Evolutionary conservation across 768 basidiomycete genomes (phyloP), one percentile per base, ranked within the genome.

Genomic region (Russula abietina): DNA sequence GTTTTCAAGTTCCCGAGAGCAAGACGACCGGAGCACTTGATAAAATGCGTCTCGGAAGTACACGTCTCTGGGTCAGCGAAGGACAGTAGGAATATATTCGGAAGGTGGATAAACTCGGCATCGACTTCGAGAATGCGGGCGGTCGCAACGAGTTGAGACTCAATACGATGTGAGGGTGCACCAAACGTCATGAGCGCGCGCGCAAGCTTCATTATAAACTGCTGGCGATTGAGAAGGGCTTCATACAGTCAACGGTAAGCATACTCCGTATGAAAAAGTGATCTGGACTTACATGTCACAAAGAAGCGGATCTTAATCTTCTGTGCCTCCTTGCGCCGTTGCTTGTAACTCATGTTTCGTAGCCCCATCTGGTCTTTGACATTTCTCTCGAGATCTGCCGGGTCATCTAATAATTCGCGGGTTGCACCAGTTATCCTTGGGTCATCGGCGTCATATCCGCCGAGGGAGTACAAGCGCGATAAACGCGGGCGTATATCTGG

Each of bases 111-210:
- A 71, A 93, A 93, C 71, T 93, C 90, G 52, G 89, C 90, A 70
- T 91, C 85, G 60, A 96, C 83, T 69, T 94, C 91, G n/a, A 97
- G 83, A 56, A 94, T 91, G 9, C 85, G 83, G 0, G 93, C 91
- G 5, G 91, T 90, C 11, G 93, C 89, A 45, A 88, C 80, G 53
- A 97, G 84, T 71, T 95, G 93, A 1, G 91, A 87, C 74, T 95
- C 93, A 60, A 97, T 89, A 39, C 94, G 85, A 75, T 97, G 93
- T 28, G 91, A 92, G 0, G 92, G 92, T 16, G 93, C 91, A 14
- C 92, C 91, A 70, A 89, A 93, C 19, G 86, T 86, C 91, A 96
- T 93, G 51, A 97, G 78, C 19, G 91, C 85, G 62, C 87, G 82
- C 12, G 91, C 90, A 19, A 96, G 82, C 72, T 87, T 92, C 69